Base-by-base conservation (phyloP, 371 early-diverging fungal genomes). In the Capillidium heterosporum region DNA sequence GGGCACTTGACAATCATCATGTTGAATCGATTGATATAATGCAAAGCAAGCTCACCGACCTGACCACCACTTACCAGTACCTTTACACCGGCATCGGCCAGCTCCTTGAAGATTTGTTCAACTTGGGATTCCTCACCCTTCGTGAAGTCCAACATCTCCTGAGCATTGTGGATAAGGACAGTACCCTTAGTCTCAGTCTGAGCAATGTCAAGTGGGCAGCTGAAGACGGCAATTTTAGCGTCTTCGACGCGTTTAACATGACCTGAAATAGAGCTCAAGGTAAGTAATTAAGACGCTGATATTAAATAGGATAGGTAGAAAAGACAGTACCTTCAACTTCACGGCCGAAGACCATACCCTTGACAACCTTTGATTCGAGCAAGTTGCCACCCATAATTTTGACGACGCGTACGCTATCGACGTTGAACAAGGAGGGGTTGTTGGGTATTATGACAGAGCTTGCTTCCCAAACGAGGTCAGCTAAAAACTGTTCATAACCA, bases 131-230 rank as follows among this genome's bases (percentile, higher is more conserved):
- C 85, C 64, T 87, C 99, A 51, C 93, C 98, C 71, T 89, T 91
- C 58, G 87, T 84, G 67, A 95, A 99, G 66, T 84, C 83, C 42
- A 95, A 75, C 89, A 99, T 89, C 66, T 98, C 99, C 57, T 84
- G 75, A 55, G 98, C 98, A 65, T 87, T 95, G 62, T 91, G 86
- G 64, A 99, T 84, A 65, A 98, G 74, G 40, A 99, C 96, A 4
- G 98, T 98, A 44, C 99, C 99, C 78, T 99, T 99, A 56, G 99
- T 98, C 68, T 99, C 99, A 28, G 98, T 95, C 67, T 91, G 84
- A 19, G 86, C 73, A 59, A 95, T 84, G 64, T 97, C 99, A 57
- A 99, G 72, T 11, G 94, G 86, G 67, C 96, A 97, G 40, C 94
- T 87, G 71, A 90, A 99, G 57, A 99, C 84, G 40, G 96, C 98